Evolutionary conservation across 495 filamentous ascomycete genomes (phyloP), one percentile per base, ranked within the genome.

Genomic region (Cryomyces minteri): DNA sequence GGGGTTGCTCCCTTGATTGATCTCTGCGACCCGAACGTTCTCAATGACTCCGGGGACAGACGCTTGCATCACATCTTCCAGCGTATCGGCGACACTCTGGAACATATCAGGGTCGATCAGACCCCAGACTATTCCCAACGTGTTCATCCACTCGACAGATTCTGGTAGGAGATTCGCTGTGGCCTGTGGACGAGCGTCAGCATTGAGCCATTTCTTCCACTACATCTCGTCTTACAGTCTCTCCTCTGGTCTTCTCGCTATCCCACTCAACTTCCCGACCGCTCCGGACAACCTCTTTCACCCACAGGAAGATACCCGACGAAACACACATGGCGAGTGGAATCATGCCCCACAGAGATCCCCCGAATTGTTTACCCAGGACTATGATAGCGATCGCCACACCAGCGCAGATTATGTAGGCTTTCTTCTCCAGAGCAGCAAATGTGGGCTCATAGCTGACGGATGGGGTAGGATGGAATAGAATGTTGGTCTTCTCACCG

Each of bases 11-110:
- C 88, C 88, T 59, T 94, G 88, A 51, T 84, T 84, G 53, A 96
- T 94, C 54, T 94, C 88, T 40, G 87, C 86, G n/a, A 95, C 85
- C 42, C 87, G 77, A 39, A 96, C 87, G 52, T 94, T 92, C 59
- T 95, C 86, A 43, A 95, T 82, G 33, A 94, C 66, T 0, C 77
- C 79, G 0, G 88, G 88, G 0, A 92, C 79, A 6, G 84, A 92
- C 25, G 86, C 88, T 64, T 93, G 85, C 88, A 96, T 95, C 41
- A 96, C 82, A 56, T 96, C 88, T 60, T 87, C 84, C 8, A 87
- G 72, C 0, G 76, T 76, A 57, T 84, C 77, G 14, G 77, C 78
- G 29, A 83, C 66, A 0, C 74, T 73, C 6, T 70, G 67, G 54
- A 96, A 82, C 86, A 96, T 93, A 1, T 94, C 88, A 0, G 88